Base-by-base conservation (phyloP, 306 rosid species). In the Sesbania bispinosa region DNA sequence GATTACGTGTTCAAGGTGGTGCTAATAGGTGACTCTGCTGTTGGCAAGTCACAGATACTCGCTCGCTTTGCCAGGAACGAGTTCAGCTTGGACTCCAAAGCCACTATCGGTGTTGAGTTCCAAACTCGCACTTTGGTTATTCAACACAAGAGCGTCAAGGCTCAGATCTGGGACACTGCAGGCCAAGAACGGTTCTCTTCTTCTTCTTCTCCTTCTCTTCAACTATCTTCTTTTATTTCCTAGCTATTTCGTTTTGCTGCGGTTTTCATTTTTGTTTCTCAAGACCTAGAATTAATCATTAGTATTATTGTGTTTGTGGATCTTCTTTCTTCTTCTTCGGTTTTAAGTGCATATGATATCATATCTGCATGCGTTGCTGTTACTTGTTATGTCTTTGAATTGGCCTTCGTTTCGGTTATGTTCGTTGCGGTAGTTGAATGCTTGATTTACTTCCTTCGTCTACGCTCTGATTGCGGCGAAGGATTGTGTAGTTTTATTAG, bases 151-250 rank as follows among this genome's bases (percentile, higher is more conserved):
- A 90, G 91, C 68, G 93, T 92, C 41, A 92, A 92, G 75, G 96
- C 98, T 85, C 98, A 92, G 98, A 92, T 92, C 98, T 92, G 98
- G 98, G 98, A 92, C 77, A 92, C 96, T 3, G 98, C 98, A 3
- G 98, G 98, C 73, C 98, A 92, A 88, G 98, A 92, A 79, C 83
- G 96, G 98, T 92, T 62, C 38, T 18, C 67, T 67, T 78, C 67
- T 30, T 53, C 47, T n/a, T n/a, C n/a, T n/a, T n/a, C n/a, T n/a
- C n/a, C n/a, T n/a, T n/a, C 19, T 47, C 9, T 67, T 46, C 14
- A 21, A 41, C 73, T 76, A 14, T 14, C 6, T 6, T 21, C 5
- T 3, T 0, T 19, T 8, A 13, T 64, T 67, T 35, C 26, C 47
- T 66, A 1, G 27, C 14, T 46, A 1, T 65, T 71, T 45, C 52